These are phyloP conservation scores for Phytophthora capsici DNA, from an alignment of 352 stramenopile genomes.

Conservation along the genomic window DNA sequence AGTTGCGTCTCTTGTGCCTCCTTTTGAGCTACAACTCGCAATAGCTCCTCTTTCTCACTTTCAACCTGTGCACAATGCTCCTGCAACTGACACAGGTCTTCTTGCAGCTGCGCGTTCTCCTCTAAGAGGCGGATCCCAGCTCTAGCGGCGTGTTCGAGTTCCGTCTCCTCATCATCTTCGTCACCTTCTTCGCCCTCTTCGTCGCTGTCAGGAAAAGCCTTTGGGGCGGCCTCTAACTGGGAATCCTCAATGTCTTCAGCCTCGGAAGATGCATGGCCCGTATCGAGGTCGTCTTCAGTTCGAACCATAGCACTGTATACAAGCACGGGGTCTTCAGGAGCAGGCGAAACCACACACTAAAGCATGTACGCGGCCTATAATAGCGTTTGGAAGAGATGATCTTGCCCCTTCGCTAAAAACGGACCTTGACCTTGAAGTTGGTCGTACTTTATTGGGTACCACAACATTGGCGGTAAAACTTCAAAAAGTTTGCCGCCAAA, in stretches of 20 bases:
- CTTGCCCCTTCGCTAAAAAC: conserved; percentile 29
- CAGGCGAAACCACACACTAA: conserved; percentile 20
- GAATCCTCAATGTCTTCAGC: conserved; percentile 16
- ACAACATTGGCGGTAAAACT: conserved; percentile 3
- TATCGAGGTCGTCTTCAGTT: conserved; percentile 3
- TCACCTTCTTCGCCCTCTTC: conserved; percentile 34
- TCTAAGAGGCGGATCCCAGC: conserved; percentile 73
- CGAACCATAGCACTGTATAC: conserved; percentile 8
- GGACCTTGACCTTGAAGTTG: conserved; percentile 11
- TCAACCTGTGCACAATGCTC: conserved; percentile 44
- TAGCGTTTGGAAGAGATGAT: neutral
- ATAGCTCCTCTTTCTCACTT: conserved; percentile 46
- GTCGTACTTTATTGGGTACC: conserved; percentile 4
- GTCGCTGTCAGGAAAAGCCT: conserved; percentile 21
- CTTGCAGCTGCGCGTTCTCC: conserved; percentile 71
- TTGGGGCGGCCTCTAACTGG: conserved; percentile 24
- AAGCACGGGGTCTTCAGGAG: conserved; percentile 12
- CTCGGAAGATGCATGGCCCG: neutral
- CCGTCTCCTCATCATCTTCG: conserved; percentile 48
- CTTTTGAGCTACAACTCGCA: conserved; percentile 48
- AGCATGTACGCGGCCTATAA: neutral
- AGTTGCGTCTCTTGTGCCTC: conserved; percentile 45
- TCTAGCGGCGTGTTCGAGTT: conserved; percentile 64
- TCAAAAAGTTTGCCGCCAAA: neutral
- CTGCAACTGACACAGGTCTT: conserved; percentile 61